Percentiles rank a stretch among this genome's conserved stretches.
Conservation (phyloP, 768 basidiomycete species). For the Collybia mongolica region DNA sequence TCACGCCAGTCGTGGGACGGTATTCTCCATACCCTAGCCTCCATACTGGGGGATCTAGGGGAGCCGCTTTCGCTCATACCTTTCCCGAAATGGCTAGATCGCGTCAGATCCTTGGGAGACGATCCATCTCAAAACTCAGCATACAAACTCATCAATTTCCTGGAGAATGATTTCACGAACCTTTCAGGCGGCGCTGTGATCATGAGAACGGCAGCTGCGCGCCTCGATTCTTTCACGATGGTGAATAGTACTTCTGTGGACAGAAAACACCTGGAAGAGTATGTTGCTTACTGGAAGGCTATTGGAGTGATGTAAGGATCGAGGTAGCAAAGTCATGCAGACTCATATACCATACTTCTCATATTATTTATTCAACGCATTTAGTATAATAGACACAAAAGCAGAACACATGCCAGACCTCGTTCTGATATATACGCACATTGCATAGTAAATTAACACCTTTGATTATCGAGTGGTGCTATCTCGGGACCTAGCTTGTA, state of each 20-base stretch:
- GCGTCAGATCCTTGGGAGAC: slow-evolving; percentile 24
- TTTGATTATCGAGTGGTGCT: no score
- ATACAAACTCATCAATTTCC: slow-evolving; percentile 25
- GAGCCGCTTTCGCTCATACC: slow-evolving; percentile 22
- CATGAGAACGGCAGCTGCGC: slow-evolving; percentile 23
- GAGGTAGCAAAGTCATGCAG: no score
- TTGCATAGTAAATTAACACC: no score
- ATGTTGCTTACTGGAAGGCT: slow-evolving; percentile 28
- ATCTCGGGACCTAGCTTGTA: no score
- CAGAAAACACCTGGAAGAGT: slow-evolving; percentile 27
- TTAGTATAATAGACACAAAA: no score
- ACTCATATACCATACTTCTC: background rate
- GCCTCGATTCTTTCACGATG: slow-evolving; percentile 26
- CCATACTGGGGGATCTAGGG: slow-evolving; percentile 16
- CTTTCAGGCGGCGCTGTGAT: slow-evolving; percentile 30
- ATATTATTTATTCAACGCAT: no score
- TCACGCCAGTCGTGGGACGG: slow-evolving; percentile 32
- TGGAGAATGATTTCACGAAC: slow-evolving; percentile 29
- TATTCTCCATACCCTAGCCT: slow-evolving; percentile 23
- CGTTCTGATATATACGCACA: no score
- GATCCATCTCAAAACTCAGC: slow-evolving; percentile 23
- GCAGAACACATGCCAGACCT: no score
- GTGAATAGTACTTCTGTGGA: slow-evolving; percentile 27
- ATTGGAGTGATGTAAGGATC: slow-evolving; percentile 17
- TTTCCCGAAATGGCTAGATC: slow-evolving; percentile 26